Percentiles rank a stretch among this genome's conserved stretches.
These are phyloP conservation scores for Globisporangium irregulare DNA, from an alignment of 352 stramenopile species.

Conservation along the genomic window DNA sequence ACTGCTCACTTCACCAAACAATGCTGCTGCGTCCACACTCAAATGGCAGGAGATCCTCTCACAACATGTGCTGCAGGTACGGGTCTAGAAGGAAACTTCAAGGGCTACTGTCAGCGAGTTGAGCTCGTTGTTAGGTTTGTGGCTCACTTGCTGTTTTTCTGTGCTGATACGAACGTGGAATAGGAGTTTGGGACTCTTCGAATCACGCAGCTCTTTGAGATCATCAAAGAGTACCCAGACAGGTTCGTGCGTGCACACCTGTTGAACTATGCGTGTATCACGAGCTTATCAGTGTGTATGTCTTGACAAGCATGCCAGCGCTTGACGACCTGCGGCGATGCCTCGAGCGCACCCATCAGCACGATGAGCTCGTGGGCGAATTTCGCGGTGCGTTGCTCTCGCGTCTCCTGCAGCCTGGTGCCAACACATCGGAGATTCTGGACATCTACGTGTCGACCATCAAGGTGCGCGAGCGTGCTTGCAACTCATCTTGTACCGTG, in stretches of 20 bases:
- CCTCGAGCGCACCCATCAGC: slow-evolving; percentile 85
- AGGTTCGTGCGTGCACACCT: slow-evolving; percentile 34
- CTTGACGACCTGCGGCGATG: slow-evolving; percentile 68
- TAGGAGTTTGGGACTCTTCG: slow-evolving; percentile 70
- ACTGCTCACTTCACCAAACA: slow-evolving; percentile 20
- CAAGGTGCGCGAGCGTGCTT: slow-evolving; percentile 45
- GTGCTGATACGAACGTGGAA: not conserved
- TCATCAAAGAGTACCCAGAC: slow-evolving; percentile 96
- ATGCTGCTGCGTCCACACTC: not conserved
- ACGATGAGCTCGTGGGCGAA: slow-evolving; percentile 69
- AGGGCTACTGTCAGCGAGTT: not conserved
- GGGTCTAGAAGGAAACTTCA: not conserved
- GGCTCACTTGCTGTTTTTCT: not conserved
- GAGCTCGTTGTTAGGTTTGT: not conserved
- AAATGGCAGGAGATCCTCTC: slow-evolving; percentile 53
- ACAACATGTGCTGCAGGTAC: slow-evolving; percentile 35
- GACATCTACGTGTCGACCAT: slow-evolving; percentile 98
- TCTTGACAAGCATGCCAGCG: slow-evolving; percentile 46
- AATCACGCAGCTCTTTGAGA: slow-evolving; percentile 95
- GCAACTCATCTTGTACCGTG: too few species aligned
- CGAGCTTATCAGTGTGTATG: not conserved
- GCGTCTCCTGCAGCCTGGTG: slow-evolving; percentile 94
- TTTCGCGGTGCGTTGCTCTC: slow-evolving; percentile 77
- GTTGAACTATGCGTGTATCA: not conserved
- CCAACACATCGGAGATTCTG: slow-evolving; percentile 95